phyloP scores from a whole-genome alignment of 164 flowering plant genomes.

The Warburgia ugandensis region DNA sequence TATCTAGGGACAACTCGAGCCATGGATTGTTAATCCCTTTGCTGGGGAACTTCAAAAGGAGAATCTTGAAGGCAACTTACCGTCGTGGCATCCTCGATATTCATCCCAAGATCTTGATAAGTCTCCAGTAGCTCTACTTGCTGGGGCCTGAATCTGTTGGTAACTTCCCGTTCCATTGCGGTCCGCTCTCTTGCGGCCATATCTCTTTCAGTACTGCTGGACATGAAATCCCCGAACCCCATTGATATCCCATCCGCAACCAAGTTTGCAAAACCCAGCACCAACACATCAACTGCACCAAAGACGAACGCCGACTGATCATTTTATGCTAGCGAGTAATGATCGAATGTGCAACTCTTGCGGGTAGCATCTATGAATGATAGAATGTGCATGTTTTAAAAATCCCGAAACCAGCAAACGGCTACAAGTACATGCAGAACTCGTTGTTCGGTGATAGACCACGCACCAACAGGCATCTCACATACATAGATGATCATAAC shows the following conservation, averaged over 20 bases:
- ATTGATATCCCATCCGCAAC: slow-evolving; percentile 71
- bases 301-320: too few relatives aligned
- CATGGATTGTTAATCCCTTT: too few relatives aligned
- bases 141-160: slow-evolving; percentile 15
- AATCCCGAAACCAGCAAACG: too few relatives aligned
- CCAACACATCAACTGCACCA: slow-evolving; percentile 39
- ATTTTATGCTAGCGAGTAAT: neutral
- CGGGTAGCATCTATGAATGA: too few relatives aligned
- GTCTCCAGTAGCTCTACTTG: slow-evolving; percentile 19
- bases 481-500: too few relatives aligned
- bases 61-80: slow-evolving; percentile 9
- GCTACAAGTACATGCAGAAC: too few relatives aligned
- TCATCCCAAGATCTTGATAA: slow-evolving; percentile 50
- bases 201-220: slow-evolving; percentile 43
- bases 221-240: slow-evolving; percentile 56
- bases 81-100: slow-evolving; percentile 31
- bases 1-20: too few relatives aligned
- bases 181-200: slow-evolving; percentile 34
- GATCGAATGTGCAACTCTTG: neutral
- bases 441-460: too few relatives aligned
- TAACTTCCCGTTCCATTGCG: slow-evolving; percentile 39
- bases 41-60: neutral
- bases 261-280: slow-evolving; percentile 51
- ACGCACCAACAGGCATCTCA: too few relatives aligned
- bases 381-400: too few relatives aligned